These are phyloP conservation scores for Penicillium corylophilum DNA, from an alignment of 2,329 filamentous ascomycete genomes.

Conservation along the genomic window DNA sequence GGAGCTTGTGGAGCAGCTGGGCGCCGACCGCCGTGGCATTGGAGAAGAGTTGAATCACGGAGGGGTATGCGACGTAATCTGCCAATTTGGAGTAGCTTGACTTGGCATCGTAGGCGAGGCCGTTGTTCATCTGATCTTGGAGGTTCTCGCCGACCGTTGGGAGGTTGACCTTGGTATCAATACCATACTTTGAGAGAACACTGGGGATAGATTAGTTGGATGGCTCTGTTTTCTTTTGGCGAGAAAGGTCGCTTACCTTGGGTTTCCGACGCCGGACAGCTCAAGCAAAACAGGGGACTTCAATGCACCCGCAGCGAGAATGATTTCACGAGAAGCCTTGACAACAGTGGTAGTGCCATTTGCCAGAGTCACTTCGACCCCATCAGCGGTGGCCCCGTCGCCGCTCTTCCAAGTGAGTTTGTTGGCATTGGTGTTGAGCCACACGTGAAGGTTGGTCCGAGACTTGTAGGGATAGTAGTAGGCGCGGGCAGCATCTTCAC, in stretches of 20 bases:
- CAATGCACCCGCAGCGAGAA: constrained; percentile 59
- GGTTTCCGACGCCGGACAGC: constrained; percentile 58
- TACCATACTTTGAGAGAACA: constrained; percentile 26
- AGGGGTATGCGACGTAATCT: constrained; percentile 21
- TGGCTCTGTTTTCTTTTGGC: not conserved
- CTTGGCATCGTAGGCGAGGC: constrained; percentile 10
- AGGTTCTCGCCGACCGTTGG: constrained; percentile 51
- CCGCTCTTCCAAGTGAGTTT: constrained; percentile 37
- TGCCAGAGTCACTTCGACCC: constrained; percentile 29
- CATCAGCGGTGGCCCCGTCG: constrained; percentile 20
- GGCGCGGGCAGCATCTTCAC: constrained; percentile 49
- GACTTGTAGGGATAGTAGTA: constrained; percentile 47
- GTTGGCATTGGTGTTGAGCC: constrained; percentile 43
- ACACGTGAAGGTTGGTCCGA: constrained; percentile 45
- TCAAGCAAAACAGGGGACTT: constrained; percentile 59
- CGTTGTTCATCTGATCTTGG: constrained; percentile 45
- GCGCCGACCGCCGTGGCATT: constrained; percentile 18
- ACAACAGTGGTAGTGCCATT: constrained; percentile 26
- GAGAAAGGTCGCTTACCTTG: constrained; percentile 15
- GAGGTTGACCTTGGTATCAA: constrained; percentile 27
- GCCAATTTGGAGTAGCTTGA: constrained; percentile 12
- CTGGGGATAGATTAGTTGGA: constrained; percentile 2
- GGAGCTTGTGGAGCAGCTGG: constrained; percentile 18
- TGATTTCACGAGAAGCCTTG: constrained; percentile 51
- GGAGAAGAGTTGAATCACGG: constrained; percentile 24